These are phyloP conservation scores for Fusarium begoniae DNA, from an alignment of 2,329 filamentous ascomycete species.

Conservation along the genomic window DNA sequence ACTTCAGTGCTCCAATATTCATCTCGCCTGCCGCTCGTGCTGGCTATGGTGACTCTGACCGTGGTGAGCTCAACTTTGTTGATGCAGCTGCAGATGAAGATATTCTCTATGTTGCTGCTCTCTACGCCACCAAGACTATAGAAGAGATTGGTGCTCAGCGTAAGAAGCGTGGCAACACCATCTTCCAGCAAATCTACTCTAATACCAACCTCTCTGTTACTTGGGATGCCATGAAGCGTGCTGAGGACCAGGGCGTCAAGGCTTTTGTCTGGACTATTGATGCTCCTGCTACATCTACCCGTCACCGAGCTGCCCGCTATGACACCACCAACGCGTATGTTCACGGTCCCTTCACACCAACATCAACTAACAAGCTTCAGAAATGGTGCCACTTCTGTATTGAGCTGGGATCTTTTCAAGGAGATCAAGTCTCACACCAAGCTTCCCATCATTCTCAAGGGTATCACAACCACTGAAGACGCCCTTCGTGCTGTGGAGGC, in stretches of 20 bases:
- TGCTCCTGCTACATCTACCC: conserved; percentile 34
- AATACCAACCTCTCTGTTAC: conserved; percentile 47
- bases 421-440: conserved; percentile 45
- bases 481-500: conserved; percentile 46
- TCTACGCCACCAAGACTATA: conserved; percentile 48
- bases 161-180: conserved; percentile 40
- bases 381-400: conserved; percentile 34
- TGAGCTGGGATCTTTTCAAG: conserved; percentile 42
- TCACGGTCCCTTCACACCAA: fast-evolving
- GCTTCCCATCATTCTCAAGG: conserved; percentile 51
- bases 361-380: not conserved
- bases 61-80: conserved; percentile 58
- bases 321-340: conserved; percentile 39
- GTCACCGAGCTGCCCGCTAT: conserved; percentile 40
- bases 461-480: conserved; percentile 51
- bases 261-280: conserved; percentile 53
- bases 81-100: conserved; percentile 55
- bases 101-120: conserved; percentile 55
- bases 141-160: conserved; percentile 45
- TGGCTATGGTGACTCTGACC: conserved; percentile 53
- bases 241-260: conserved; percentile 48
- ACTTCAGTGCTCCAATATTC: conserved; percentile 59
- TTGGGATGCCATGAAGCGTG: conserved; percentile 46
- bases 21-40: conserved; percentile 58
- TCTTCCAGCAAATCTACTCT: conserved; percentile 50